Evolutionary conservation across 2,329 filamentous ascomycete species (phyloP), one percentile per base, ranked within the genome.

Genomic region (Penicillium polonicum): DNA sequence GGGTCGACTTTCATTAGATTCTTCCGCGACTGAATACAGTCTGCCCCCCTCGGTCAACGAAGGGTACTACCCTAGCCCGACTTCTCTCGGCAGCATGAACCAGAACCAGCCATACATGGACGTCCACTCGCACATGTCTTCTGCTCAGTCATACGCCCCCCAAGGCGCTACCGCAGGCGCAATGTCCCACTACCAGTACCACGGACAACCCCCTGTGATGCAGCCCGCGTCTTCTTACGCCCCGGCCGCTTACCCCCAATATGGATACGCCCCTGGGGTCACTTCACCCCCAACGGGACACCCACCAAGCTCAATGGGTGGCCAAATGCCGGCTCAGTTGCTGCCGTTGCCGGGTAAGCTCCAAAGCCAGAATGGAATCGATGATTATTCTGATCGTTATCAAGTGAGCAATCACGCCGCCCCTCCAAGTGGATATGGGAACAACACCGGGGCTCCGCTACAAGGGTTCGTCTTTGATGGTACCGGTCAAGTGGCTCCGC

Each of bases 401-500:
- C 35, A 53, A 80, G 79, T 78, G 58, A 71, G 68, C 41, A 75
- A 70, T 48, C 65, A 74, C 52, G 67, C 70, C 25, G 65, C 67
- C 9, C 66, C 72, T 23, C 72, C 75, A 33, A 70, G 48, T 10
- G 54, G 71, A 0, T 80, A 79, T 63, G 72, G 74, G 29, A 73
- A 74, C 58, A 73, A 59, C 13, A 70, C 75, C 15, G 72, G 69
- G 15, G 66, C 72, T 70, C 74, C 79, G 4, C 66, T 73, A 48
- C 79, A 81, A 70, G 75, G 75, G 48, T 80, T 77, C 64, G 70
- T 77, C 19, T 92, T 89, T 71, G 94, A 97, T 72, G 89, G 88
- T 8, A 95, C 91, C n/a, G 94, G 94, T 9, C 94, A 97, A 74
- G 80, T 96, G 59, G 90, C 92, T 19, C 94, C 94, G 9, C 90